phyloP scores from a whole-genome alignment of 1,139 yeast species.

The Geotrichum restrictum region DNA sequence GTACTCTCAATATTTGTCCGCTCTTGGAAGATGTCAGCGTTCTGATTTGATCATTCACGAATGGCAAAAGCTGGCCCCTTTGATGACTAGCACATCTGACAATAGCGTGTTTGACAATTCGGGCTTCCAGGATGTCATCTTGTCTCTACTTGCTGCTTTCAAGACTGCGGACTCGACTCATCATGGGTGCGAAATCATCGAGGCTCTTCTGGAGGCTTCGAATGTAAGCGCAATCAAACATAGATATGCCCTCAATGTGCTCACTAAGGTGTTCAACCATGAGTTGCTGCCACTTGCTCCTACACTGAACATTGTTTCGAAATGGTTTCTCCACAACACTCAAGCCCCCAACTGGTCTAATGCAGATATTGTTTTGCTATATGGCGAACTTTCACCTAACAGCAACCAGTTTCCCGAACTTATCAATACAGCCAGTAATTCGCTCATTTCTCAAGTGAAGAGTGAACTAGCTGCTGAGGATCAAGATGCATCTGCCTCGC shows the following conservation, averaged over 20 bases:
- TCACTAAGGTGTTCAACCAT: slow-evolving; percentile 27
- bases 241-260: slow-evolving; percentile 26
- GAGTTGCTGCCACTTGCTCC: slow-evolving; percentile 29
- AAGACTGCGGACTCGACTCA: slow-evolving; percentile 24
- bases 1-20: slow-evolving; percentile 31
- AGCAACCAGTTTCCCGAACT: slow-evolving; percentile 1
- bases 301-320: slow-evolving; percentile 25
- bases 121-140: slow-evolving; percentile 27
- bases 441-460: background rate
- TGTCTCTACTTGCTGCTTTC: slow-evolving; percentile 32
- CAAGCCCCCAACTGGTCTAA: slow-evolving; percentile 25
- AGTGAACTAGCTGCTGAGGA: background rate
- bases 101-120: slow-evolving; percentile 11
- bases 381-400: slow-evolving; percentile 13
- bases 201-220: slow-evolving; percentile 21
- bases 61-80: slow-evolving; percentile 25
- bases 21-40: slow-evolving; percentile 32
- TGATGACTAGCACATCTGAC: slow-evolving; percentile 3
- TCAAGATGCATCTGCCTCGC: background rate
- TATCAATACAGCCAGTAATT: background rate
- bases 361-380: slow-evolving; percentile 26
- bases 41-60: slow-evolving; percentile 29
- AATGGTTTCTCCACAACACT: slow-evolving; percentile 28
- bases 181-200: slow-evolving; percentile 27
- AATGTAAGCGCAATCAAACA: slow-evolving; percentile 12